phyloP scores from a whole-genome alignment of 1,284 basidiomycete species.

The Fomitiporia mediterranea region DNA sequence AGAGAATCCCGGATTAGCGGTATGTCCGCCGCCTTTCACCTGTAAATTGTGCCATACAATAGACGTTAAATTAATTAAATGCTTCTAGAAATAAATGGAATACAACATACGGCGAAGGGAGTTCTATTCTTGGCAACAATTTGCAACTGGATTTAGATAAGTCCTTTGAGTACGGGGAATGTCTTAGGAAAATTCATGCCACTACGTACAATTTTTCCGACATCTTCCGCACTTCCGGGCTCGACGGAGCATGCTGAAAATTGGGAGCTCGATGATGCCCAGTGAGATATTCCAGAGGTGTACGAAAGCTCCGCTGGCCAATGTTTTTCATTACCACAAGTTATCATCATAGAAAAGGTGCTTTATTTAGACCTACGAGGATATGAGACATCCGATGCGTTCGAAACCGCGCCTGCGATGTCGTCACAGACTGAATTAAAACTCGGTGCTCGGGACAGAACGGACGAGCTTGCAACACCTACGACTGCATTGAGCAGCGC shows the following conservation, averaged over 20 bases:
- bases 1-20: conserved; percentile 45
- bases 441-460: background rate
- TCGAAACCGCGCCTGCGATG: conserved; percentile 26
- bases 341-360: background rate
- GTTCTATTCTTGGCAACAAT: conserved; percentile 32
- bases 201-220: conserved; percentile 37
- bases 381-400: conserved; percentile 33
- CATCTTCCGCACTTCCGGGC: conserved; percentile 44
- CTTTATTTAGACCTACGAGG: conserved; percentile 24
- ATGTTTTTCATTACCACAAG: background rate
- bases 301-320: conserved; percentile 30
- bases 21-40: conserved; percentile 54
- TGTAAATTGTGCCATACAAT: conserved; percentile 23
- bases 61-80: background rate
- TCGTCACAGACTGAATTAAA: conserved; percentile 12
- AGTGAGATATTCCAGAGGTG: conserved; percentile 39
- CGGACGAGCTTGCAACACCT: background rate
- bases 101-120: conserved; percentile 39
- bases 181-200: background rate
- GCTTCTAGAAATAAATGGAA: background rate
- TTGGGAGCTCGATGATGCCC: conserved; percentile 41
- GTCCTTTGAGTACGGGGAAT: background rate
- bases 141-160: conserved; percentile 11
- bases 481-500: background rate
- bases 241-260: conserved; percentile 45